Evolutionary conservation across 2,329 filamentous ascomycete genomes (phyloP), one percentile per base, ranked within the genome.

Genomic region (Penicillium sp.): DNA sequence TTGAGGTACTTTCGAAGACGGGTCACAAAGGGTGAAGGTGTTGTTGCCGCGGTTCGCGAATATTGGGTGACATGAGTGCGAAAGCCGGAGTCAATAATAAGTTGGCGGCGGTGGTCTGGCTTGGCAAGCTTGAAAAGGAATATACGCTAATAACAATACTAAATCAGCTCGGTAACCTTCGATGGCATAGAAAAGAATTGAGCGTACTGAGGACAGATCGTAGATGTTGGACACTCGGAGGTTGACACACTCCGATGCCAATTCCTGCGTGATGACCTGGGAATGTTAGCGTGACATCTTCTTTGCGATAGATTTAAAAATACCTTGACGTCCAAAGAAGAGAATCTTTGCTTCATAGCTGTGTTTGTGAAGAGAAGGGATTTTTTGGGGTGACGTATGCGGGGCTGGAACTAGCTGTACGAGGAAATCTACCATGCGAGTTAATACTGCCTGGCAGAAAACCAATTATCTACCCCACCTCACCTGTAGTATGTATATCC

Each of bases 61-160:
- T 96, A 99, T 66, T 89, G 86, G 32, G 94, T 97, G 56, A 97
- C 81, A 72, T 99, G 94, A 74, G 91, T 95, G 70, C 94, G 91
- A 75, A 99, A 99, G 31, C 94, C 94, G 1, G 90, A 94, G 73
- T 99, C 94, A 66, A 99, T 86, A 50, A 99, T 81, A 29, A 99
- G 82, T 73, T 97, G 93, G 71, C 94, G 88, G 74, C 92, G 92
- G 64, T 88, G 84, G 69, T 93, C 88, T 42, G 93, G 91, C 73
- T 94, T 96, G 53, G 92, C 87, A 71, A 99, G 94, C 72, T 97
- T 97, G 74, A 99, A 84, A 26, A 97, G 86, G 70, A 97, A 90
- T 69, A 97, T 97, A 71, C 93, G 92, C 78, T 83, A 40, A 29
- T n/a, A 11, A 11, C 4, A 26, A n/a, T 16, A 5, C 7, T 6